Conservation (phyloP, 163 green algal species). For the Coccomyxa subellipsoidea region DNA sequence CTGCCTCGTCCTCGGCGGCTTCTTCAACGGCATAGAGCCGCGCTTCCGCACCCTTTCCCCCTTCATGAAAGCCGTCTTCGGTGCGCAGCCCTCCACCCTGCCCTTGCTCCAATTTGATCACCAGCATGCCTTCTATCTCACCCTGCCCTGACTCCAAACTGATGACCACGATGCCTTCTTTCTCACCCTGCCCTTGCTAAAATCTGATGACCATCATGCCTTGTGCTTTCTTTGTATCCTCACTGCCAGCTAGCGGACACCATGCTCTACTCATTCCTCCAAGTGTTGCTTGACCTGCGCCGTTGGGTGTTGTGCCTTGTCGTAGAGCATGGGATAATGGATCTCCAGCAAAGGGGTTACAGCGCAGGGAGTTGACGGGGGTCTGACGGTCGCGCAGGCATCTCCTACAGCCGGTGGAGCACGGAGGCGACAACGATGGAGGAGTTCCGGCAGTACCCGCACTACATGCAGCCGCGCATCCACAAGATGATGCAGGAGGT, state of each 20-base stretch:
- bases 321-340: too few species aligned
- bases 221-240: too few species aligned
- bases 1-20: constrained; percentile 42
- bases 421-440: constrained; percentile 32
- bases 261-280: too few species aligned
- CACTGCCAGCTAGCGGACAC: too few species aligned
- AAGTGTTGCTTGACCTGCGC: too few species aligned
- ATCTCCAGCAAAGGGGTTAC: neutral
- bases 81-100: constrained; percentile 9
- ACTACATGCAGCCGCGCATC: constrained; percentile 35
- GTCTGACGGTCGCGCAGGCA: neutral
- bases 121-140: neutral
- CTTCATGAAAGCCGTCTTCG: constrained; percentile 33
- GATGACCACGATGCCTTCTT: too few species aligned
- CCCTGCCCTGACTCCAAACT: neutral
- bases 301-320: too few species aligned
- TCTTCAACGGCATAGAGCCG: constrained; percentile 53
- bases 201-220: too few species aligned
- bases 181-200: too few species aligned
- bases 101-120: too few species aligned
- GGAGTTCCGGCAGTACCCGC: constrained; percentile 30
- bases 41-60: constrained; percentile 32
- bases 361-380: neutral
- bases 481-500: constrained; percentile 18
- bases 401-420: constrained; percentile 41